Evolutionary conservation across 2,329 filamentous ascomycete genomes (phyloP), one percentile per base, ranked within the genome.

Genomic region (Knufia petricola): DNA sequence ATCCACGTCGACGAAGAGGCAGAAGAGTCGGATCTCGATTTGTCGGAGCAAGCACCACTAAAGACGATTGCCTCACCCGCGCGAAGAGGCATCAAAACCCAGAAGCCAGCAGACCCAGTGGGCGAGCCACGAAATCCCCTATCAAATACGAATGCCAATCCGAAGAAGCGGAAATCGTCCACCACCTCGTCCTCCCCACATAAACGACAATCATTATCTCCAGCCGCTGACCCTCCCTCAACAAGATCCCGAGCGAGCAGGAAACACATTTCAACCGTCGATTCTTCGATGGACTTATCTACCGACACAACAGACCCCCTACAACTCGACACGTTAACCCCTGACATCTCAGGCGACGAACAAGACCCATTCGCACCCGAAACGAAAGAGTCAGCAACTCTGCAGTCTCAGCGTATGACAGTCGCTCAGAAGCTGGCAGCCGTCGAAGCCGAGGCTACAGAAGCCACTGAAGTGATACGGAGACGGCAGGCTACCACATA

Each of bases 381-480:
- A n/a, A 31, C 46, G 51, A 32, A 42, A 21, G 15, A 50, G 37
- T 30, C n/a, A 28, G 51, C 52, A 54, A 51, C 53, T 52, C 23
- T 31, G 44, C 13, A 49, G 46, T 6, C 55, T 34, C 50, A 59
- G 4, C 58, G 56, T n/a, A 54, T 66, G 48, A 69, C 64, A 28
- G 58, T 72, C 4, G 49, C 63, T 4, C 65, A 72, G 51, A 72
- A 70, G 52, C 63, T 72, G 8, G 67, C 66, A 10, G 63, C 61
- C 1, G 66, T 64, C 3, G 66, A 71, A 54, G 63, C 64, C 17
- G 69, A 72, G 53, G 69, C 70, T 19, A 60, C 63, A 31, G 63
- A 61, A 28, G 66, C 65, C 8, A 63, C 64, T 49, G 59, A 60
- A 52, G 54, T 44, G 4, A 44, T 44, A 4, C 6, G 41, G 9